Percentiles rank a stretch among this genome's conserved stretches.
phyloP scores from a whole-genome alignment of 2,329 filamentous ascomycete species.

The Cladosporium phlei region DNA sequence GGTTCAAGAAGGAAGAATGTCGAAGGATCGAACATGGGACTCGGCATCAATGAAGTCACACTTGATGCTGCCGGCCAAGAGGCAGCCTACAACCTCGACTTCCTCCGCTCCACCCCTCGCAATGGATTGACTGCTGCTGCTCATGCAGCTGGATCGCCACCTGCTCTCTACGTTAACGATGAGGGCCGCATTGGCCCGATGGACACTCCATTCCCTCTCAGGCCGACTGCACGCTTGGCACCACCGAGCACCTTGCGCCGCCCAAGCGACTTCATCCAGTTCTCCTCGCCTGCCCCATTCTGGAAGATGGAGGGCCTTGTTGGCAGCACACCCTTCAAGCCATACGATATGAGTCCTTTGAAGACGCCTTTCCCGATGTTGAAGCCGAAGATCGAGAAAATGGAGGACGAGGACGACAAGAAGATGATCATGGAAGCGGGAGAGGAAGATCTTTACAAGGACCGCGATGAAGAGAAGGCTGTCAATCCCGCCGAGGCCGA shows the following conservation, averaged over 20 bases:
- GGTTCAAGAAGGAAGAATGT: constrained; percentile 39
- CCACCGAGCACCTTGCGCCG: constrained; percentile 76
- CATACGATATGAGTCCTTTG: constrained; percentile 35
- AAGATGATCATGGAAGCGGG: constrained; percentile 20
- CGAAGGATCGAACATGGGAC: constrained; percentile 22
- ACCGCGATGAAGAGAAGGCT: constrained; percentile 16
- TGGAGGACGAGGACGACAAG: constrained; percentile 20
- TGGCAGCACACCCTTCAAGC: constrained; percentile 60
- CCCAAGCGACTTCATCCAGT: constrained; percentile 80
- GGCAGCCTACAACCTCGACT: constrained; percentile 18
- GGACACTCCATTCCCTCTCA: constrained; percentile 35
- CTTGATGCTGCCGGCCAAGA: constrained; percentile 20
- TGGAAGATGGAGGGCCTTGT: constrained; percentile 80
- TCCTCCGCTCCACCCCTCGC: constrained; percentile 30
- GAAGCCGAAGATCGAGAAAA: constrained; percentile 20
- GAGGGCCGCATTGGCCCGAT: constrained; percentile 31
- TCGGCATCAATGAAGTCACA: constrained; percentile 29
- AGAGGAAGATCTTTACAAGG: no score
- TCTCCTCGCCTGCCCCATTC: constrained; percentile 78
- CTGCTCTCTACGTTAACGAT: constrained; percentile 35
- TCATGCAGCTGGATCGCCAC: constrained; percentile 34
- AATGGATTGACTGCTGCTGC: constrained; percentile 33
- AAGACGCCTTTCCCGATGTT: constrained; percentile 35
- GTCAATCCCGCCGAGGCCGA: background rate
- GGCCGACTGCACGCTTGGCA: constrained; percentile 58